A percentile compares a stretch with the other conserved stretches of the same genome.
phyloP scores from a whole-genome alignment of 139 green algal species.

The Eudorina sp. region DNA sequence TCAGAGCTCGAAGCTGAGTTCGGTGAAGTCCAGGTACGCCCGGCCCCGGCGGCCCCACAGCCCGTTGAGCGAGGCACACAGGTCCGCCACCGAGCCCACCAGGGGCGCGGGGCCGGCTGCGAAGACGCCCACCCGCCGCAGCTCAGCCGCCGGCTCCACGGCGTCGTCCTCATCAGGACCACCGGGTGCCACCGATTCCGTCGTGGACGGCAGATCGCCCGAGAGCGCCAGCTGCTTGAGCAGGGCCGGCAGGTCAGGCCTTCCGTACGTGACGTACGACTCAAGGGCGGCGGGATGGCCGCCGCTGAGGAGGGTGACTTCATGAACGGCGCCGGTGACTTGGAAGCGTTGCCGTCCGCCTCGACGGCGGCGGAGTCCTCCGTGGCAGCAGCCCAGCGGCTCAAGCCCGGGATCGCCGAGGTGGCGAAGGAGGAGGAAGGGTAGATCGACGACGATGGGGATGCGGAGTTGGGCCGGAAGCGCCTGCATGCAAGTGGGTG shows the following conservation, averaged over 20 bases:
- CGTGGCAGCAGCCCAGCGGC: neutral
- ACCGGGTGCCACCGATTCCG: neutral
- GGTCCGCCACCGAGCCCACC: neutral
- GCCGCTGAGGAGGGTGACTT: neutral
- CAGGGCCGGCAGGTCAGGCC: neutral
- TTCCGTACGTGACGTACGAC: neutral
- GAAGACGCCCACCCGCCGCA: neutral
- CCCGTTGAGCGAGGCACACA: neutral
- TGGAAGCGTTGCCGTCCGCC: too few relatives aligned
- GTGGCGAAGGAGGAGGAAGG: neutral
- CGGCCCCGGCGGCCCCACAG: neutral
- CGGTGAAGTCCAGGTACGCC: neutral
- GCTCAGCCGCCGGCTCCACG: neutral
- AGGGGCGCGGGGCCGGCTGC: neutral
- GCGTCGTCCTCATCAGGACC: neutral
- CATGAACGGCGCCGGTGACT: neutral
- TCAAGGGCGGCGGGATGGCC: neutral
- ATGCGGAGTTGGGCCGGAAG: neutral
- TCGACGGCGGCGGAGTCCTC: neutral
- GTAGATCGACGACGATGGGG: neutral
- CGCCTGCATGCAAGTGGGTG: neutral
- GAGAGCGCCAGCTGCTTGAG: neutral
- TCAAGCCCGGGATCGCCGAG: neutral
- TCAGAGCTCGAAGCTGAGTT: conserved; percentile 12
- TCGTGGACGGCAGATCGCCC: neutral